Base-by-base conservation (phyloP, 2,329 filamentous ascomycete genomes). In the Biscogniauxia marginata region DNA sequence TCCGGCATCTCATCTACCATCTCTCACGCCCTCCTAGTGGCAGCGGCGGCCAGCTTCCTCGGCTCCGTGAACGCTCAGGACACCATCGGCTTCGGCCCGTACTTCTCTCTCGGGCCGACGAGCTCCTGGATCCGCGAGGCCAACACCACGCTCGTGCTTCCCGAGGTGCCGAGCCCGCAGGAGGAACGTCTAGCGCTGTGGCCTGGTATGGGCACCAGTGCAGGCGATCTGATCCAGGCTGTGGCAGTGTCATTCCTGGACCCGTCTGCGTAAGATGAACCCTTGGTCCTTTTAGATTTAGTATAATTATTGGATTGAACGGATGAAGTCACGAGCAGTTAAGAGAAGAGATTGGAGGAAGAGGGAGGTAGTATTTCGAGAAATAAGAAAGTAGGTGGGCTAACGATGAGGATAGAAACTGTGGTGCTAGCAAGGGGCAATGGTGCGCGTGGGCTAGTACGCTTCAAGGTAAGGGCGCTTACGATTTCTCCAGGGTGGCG, bases 401-500 rank as follows among this genome's bases (percentile, higher is more conserved):
- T 39, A n/a, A 39, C 13, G n/a, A 39, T 39, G 13, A n/a, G 13
- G 50, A 45, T 34, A 67, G 65, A 8, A 69, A 70, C 57, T 71
- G 69, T 22, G 68, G 69, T 5, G 69, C 62, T 0, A 65, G 39
- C 1, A 49, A 58, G 8, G 70, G 70, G 20, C 67, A 71, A 49
- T 71, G 70, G 70, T 71, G 70, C 46, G 64, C 63, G 1, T 71
- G 68, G 63, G 70, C 69, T 8, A 71, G 69, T 46, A 70, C 67
- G 0, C 63, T 71, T 7, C 61, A 70, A 50, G 56, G 57, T 57
- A 48, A 45, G 47, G n/a, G n/a, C n/a, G n/a, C n/a, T n/a, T n/a
- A 9, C 3, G 7, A 3, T 8, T 30, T 9, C 3, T 7, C 30
- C 30, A 39, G 6, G 6, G 25, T 8, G 25, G 7, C 7, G 6